Evolutionary conservation across 176 grass and related monocot genomes (phyloP).

Genomic region (Aegilops sharonensis): DNA sequence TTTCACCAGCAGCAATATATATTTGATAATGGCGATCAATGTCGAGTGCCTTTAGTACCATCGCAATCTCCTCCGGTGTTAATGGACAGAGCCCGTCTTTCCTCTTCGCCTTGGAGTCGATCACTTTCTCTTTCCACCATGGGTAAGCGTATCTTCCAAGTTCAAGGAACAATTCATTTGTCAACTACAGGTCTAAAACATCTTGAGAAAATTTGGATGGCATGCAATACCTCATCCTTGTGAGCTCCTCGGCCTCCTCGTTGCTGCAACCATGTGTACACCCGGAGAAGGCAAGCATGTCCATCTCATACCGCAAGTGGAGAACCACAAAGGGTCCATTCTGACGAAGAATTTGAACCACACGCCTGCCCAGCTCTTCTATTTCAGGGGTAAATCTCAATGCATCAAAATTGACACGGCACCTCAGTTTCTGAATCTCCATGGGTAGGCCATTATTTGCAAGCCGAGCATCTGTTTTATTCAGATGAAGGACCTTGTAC

Average conservation of each 20-base stretch:
- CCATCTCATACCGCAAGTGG: slow-evolving; percentile 97
- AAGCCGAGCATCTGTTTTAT: slow-evolving; percentile 80
- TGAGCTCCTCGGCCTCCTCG: slow-evolving; percentile 73
- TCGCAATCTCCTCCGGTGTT: slow-evolving; percentile 86
- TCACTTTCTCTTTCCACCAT: slow-evolving; percentile 99
- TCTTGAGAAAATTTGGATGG: neutral
- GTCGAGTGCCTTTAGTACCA: slow-evolving; percentile 70
- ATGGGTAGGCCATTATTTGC: slow-evolving; percentile 81
- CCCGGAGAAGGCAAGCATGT: slow-evolving; percentile 98
- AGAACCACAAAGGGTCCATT: slow-evolving; percentile 89
- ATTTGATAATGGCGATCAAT: slow-evolving; percentile 71
- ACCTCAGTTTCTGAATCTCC: slow-evolving; percentile 84
- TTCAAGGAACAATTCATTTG: slow-evolving; percentile 18
- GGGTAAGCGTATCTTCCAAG: slow-evolving; percentile 86
- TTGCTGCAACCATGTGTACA: slow-evolving; percentile 82
- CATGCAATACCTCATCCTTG: slow-evolving; percentile 73
- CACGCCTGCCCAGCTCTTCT: slow-evolving; percentile 67
- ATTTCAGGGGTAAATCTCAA: slow-evolving; percentile 92
- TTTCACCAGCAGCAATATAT: slow-evolving; percentile 94
- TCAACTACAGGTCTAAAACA: neutral
- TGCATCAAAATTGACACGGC: slow-evolving; percentile 74
- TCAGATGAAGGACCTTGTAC: slow-evolving; percentile 84
- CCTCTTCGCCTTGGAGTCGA: slow-evolving; percentile 69
- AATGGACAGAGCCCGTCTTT: slow-evolving; percentile 88
- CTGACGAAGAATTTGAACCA: slow-evolving; percentile 63